Base-by-base conservation (phyloP, 495 filamentous ascomycete genomes). In the Aspergillus egyptiacus region DNA sequence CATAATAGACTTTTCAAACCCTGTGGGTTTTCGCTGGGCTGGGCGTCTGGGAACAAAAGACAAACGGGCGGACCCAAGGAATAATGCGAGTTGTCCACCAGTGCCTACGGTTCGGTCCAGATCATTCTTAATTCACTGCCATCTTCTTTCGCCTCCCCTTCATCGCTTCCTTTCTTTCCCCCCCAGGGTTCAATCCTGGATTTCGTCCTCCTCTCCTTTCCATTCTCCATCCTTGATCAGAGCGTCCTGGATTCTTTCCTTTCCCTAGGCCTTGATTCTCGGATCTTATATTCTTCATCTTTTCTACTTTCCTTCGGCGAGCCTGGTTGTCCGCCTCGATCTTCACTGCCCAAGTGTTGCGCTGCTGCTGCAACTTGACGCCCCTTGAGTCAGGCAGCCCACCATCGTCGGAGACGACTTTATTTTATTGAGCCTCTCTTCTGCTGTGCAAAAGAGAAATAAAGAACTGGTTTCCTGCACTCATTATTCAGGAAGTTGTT, bases 301-400 rank as follows among this genome's bases (percentile, higher is more conserved):
- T 17, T 53, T 58, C 45, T 55, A 51, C 43, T 46, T 52, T 45
- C 55, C 48, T 53, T 49, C 41, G 54, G 64, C 64, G 65, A 56
- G 66, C 66, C 67, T 70, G 63, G 64, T 64, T 66, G 65, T 66
- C 55, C 68, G 62, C 66, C 63, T 54, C 53, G 62, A 66, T 48
- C 25, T 48, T 54, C 47, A 27, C 46, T 46, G 33, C 47, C 41
- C 53, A 46, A 35, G 31, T 24, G 46, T 38, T 47, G 3, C 47
- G 54, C 60, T 63, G 58, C 59, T 54, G 59, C 59, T 53, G 38
- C 41, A 51, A 45, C 48, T 43, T 34, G 14, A 30, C 50, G 24
- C 48, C 54, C 56, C 51, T 62, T 57, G 54, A 58, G 51, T 57
- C 58, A 50, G 43, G 39, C 46, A 55, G 44, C 43, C 48, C 56